Evolutionary conservation across 1,139 yeast genomes (phyloP).

Genomic region (Candida pseudoviswanathii): DNA sequence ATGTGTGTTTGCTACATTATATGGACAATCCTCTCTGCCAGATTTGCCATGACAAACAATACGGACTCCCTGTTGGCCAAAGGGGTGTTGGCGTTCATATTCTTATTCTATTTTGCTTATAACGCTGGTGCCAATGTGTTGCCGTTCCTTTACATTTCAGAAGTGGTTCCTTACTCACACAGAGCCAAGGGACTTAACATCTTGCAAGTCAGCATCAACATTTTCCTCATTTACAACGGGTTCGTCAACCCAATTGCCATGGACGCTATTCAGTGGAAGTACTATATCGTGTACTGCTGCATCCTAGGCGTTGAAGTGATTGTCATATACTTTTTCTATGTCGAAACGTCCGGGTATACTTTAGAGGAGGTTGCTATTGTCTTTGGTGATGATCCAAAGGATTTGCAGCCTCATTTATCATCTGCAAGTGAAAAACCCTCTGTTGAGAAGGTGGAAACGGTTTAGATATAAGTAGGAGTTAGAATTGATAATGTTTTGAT

Average conservation of each 20-base stretch:
- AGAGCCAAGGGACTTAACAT: conserved; percentile 48
- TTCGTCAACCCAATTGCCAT: conserved; percentile 63
- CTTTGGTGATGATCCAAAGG: conserved; percentile 37
- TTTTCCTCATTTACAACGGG: conserved; percentile 28
- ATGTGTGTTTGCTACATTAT: conserved; percentile 43
- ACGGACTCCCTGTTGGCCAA: conserved; percentile 35
- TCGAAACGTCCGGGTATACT: conserved; percentile 55
- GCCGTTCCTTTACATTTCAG: conserved; percentile 39
- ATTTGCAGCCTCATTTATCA: not conserved
- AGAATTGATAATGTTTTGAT: no score
- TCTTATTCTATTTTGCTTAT: conserved; percentile 42
- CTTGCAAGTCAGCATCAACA: conserved; percentile 28
- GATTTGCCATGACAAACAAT: conserved; percentile 38
- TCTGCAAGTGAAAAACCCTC: not conserved
- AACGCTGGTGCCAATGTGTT: conserved; percentile 38
- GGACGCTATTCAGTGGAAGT: conserved; percentile 60
- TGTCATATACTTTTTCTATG: conserved; percentile 44
- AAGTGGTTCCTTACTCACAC: conserved; percentile 46
- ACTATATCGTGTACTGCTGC: conserved; percentile 56
- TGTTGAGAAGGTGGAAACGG: not conserved
- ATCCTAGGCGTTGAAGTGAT: conserved; percentile 37
- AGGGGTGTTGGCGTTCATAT: conserved; percentile 49
- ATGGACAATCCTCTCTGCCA: conserved; percentile 42
- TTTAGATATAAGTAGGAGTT: not conserved
- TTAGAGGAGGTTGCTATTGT: conserved; percentile 55